These are phyloP conservation scores for Ceratocystis ficicola DNA, from an alignment of 2,329 filamentous ascomycete genomes.

Conservation along the genomic window DNA sequence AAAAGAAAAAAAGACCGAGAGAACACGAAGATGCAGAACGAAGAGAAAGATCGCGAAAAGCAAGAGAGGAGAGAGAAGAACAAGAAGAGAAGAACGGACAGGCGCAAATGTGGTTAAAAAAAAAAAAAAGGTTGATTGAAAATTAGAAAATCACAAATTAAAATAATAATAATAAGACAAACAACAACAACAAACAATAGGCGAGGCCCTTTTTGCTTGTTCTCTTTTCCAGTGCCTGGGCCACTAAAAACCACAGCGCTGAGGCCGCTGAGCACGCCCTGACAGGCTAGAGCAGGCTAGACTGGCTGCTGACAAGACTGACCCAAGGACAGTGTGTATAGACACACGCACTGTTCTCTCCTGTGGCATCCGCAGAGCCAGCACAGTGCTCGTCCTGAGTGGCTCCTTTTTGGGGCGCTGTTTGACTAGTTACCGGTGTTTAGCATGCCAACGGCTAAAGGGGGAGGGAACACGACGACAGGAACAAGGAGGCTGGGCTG, in stretches of 20 bases:
- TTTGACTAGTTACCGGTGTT: no score
- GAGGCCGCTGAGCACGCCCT: background rate
- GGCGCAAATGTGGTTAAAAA: background rate
- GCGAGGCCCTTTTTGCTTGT: no score
- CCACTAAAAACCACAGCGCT: background rate
- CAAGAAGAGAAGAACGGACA: slow-evolving; percentile 1
- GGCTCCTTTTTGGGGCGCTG: no score
- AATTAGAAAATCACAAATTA: background rate
- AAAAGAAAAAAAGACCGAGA: slow-evolving; percentile 10
- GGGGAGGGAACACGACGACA: no score
- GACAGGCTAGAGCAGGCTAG: no score
- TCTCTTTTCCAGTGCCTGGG: no score
- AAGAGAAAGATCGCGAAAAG: slow-evolving; percentile 12
- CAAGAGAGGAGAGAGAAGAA: slow-evolving; percentile 6
- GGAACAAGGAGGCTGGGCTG: no score
- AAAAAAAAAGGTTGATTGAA: background rate
- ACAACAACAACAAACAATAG: slow-evolving; percentile 5
- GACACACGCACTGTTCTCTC: accelerated
- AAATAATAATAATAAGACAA: background rate
- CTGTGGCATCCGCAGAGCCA: no score
- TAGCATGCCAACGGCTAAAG: no score
- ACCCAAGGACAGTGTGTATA: background rate
- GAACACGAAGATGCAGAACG: slow-evolving; percentile 5
- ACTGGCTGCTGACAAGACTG: background rate
- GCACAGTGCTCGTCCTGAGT: no score